A percentile compares a stretch with the other conserved stretches of the same genome.
These are phyloP conservation scores for Edaphochlamys debaryana DNA, from an alignment of 139 green algal genomes.

Conservation along the genomic window DNA sequence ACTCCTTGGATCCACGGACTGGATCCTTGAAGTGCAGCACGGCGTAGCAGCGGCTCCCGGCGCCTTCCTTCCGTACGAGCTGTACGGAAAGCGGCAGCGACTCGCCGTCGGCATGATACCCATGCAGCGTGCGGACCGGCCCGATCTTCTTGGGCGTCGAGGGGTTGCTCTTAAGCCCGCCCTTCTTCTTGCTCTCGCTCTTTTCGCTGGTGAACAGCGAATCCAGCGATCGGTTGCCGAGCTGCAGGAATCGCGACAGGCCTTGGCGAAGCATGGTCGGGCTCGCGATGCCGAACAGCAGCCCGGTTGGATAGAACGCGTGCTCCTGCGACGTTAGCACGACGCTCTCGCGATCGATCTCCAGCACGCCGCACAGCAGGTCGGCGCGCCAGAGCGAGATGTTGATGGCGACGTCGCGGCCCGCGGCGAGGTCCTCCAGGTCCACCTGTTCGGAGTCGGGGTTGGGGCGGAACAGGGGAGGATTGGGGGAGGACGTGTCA, in stretches of 20 bases:
- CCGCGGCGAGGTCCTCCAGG: constrained; percentile 30
- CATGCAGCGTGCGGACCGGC: not conserved
- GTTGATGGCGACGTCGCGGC: constrained; percentile 11
- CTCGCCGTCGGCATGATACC: constrained; percentile 14
- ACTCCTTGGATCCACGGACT: constrained; percentile 15
- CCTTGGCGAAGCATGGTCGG: constrained; percentile 4
- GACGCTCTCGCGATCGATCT: constrained; percentile 46
- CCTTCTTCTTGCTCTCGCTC: not conserved
- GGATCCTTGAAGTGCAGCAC: constrained; percentile 38
- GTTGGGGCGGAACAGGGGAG: not conserved
- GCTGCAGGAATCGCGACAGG: constrained; percentile 16
- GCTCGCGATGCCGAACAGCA: constrained; percentile 22
- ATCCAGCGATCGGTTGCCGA: not conserved
- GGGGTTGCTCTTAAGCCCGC: constrained; percentile 20
- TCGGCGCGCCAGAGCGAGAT: constrained; percentile 49
- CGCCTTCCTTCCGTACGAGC: constrained; percentile 35
- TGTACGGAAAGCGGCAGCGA: constrained; percentile 24
- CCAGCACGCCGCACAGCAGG: constrained; percentile 44
- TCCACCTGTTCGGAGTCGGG: not conserved
- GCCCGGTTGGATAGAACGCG: constrained; percentile 27
- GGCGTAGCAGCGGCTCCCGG: constrained; percentile 7
- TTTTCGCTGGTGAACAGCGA: not conserved
- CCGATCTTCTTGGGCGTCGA: constrained; percentile 1
- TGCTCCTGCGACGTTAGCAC: constrained; percentile 36
- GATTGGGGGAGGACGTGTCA: too few relatives aligned